Conservation (phyloP, 106 monocot genomes). For the Amphibolis antarctica region DNA sequence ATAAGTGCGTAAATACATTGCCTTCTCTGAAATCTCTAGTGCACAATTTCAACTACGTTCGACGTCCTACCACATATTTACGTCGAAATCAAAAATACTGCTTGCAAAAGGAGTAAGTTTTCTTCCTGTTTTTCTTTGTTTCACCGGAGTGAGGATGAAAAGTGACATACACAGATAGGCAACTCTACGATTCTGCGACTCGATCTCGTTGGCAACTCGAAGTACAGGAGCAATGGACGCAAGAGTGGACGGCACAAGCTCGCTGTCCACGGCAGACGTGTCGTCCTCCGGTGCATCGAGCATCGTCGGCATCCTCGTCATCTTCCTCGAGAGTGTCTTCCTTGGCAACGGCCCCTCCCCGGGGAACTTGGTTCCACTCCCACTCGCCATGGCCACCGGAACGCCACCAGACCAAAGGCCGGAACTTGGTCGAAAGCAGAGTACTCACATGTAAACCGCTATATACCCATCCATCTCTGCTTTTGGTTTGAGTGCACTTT, state of each 20-base stretch:
- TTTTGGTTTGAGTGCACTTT: conserved; percentile 1
- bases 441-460: background rate
- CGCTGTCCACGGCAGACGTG: conserved; percentile 42
- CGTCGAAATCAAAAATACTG: too few relatives aligned
- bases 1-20: too few relatives aligned
- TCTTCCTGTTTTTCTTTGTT: too few relatives aligned
- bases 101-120: too few relatives aligned
- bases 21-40: too few relatives aligned
- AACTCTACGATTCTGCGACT: conserved; percentile 45
- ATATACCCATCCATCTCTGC: background rate
- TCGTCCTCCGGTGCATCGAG: conserved; percentile 45
- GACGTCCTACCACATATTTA: too few relatives aligned
- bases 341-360: conserved; percentile 6
- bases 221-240: conserved; percentile 75
- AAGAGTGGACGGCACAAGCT: conserved; percentile 75
- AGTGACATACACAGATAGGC: conserved; percentile 68
- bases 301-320: conserved; percentile 61
- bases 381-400: conserved; percentile 38
- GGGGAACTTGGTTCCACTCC: conserved; percentile 28
- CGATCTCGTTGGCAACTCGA: conserved; percentile 91
- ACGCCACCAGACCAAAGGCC: background rate
- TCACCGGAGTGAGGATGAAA: background rate
- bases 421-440: background rate
- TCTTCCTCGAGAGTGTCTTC: conserved; percentile 44
- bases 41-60: too few relatives aligned